Percentiles rank a stretch among this genome's conserved stretches.
Conservation (phyloP, 106 monocot genomes). For the Posidonia australis region DNA sequence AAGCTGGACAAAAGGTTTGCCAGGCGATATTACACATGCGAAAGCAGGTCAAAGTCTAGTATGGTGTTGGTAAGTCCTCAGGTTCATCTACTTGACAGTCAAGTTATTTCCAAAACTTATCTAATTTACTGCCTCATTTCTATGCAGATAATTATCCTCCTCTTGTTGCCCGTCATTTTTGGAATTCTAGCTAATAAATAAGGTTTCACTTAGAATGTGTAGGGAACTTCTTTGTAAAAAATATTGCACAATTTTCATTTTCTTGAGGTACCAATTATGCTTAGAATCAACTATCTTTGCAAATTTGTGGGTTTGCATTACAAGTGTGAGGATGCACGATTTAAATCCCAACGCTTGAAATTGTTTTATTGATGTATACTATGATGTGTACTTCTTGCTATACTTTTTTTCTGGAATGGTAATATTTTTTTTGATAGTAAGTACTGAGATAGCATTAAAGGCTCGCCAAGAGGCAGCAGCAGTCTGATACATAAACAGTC, state of each 20-base stretch:
- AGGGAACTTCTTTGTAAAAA: no score
- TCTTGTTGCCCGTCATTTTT: conserved; percentile 28
- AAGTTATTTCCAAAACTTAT: conserved; percentile 14
- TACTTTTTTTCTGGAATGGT: no score
- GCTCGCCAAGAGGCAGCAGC: no score
- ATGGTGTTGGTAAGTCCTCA: conserved; percentile 34
- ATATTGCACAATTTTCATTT: neutral
- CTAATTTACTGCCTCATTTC: neutral
- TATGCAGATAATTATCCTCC: conserved; percentile 23
- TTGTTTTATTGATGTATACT: no score
- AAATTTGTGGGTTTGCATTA: no score
- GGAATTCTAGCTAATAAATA: conserved; percentile 1
- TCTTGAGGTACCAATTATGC: neutral
- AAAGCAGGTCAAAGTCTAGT: conserved; percentile 13
- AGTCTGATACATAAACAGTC: no score
- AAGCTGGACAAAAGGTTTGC: conserved; percentile 55
- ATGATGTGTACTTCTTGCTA: no score
- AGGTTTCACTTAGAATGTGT: neutral
- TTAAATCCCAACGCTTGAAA: no score
- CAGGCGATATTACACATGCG: conserved; percentile 17
- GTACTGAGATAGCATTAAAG: no score
- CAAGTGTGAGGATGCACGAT: no score
- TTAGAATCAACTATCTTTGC: no score
- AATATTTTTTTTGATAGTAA: no score
- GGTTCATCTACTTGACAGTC: neutral